Evolutionary conservation across 179 eudicot species (phyloP).

Genomic region (Patellifolia procumbens): DNA sequence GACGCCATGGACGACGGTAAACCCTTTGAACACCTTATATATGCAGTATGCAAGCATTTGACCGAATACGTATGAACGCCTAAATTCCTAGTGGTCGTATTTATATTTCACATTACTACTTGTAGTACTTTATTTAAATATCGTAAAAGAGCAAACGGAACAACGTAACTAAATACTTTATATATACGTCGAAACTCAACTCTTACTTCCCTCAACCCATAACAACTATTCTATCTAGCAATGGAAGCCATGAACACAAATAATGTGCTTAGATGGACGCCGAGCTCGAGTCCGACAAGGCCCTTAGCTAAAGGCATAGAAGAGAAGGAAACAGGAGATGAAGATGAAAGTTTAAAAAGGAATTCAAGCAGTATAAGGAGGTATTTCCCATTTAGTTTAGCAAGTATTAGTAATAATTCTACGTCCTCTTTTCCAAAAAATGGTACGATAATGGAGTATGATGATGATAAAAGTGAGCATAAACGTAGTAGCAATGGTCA

Average conservation of each 20-base stretch:
- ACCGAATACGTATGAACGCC: too few relatives aligned
- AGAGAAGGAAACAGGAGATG: not conserved
- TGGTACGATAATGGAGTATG: not conserved
- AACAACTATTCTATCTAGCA: not conserved
- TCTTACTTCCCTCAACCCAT: too few relatives aligned
- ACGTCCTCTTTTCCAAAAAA: not conserved
- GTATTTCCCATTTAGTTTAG: constrained; percentile 22
- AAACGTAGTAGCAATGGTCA: not conserved
- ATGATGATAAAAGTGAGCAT: not conserved
- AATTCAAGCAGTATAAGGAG: constrained; percentile 15
- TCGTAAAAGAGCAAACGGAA: too few relatives aligned
- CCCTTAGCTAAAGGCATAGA: not conserved
- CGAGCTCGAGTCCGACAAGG: constrained; percentile 36
- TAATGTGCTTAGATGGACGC: constrained; percentile 30
- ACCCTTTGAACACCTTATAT: too few relatives aligned
- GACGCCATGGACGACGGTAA: too few relatives aligned
- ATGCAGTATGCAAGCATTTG: too few relatives aligned
- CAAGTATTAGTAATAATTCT: too few relatives aligned
- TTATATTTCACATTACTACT: too few relatives aligned
- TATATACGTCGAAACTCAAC: too few relatives aligned
- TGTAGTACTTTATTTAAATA: too few relatives aligned
- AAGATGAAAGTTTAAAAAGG: not conserved
- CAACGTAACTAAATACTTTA: too few relatives aligned
- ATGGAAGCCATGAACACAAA: not conserved
- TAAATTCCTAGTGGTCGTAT: too few relatives aligned